phyloP scores from a whole-genome alignment of 1,284 basidiomycete genomes.

The Schizophyllum amplum region DNA sequence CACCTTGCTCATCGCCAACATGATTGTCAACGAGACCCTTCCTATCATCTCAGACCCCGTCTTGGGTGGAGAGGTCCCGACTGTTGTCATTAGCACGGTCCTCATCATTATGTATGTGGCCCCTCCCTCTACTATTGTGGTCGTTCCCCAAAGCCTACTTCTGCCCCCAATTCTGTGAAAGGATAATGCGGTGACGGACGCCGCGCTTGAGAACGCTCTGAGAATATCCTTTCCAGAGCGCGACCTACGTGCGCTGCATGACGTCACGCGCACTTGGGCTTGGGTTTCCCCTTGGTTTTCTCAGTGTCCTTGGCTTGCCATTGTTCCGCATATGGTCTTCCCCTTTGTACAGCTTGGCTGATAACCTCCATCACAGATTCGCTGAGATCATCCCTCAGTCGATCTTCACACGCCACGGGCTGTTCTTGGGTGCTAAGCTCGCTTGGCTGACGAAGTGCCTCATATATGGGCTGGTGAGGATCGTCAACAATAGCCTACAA shows the following conservation, averaged over 20 bases:
- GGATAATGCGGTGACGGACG: too few species aligned
- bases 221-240: too few species aligned
- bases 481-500: too few species aligned
- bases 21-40: slow-evolving; percentile 89
- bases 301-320: neutral
- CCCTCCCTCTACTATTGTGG: too few species aligned
- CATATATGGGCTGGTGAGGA: slow-evolving; percentile 60
- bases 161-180: too few species aligned
- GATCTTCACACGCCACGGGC: slow-evolving; percentile 86
- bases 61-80: slow-evolving; percentile 76
- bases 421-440: slow-evolving; percentile 88
- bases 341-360: neutral
- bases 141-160: too few species aligned
- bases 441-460: slow-evolving; percentile 68
- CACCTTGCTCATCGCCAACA: slow-evolving; percentile 76
- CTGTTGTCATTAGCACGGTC: slow-evolving; percentile 78
- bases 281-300: neutral
- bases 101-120: slow-evolving; percentile 78
- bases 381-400: slow-evolving; percentile 90
- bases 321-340: neutral
- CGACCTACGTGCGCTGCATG: too few species aligned
- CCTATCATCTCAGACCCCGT: slow-evolving; percentile 87
- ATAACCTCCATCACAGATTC: slow-evolving; percentile 43
- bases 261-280: slow-evolving; percentile 25
- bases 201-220: too few species aligned